Evolutionary conservation across 1,284 basidiomycete genomes (phyloP).

Genomic region (Farysia itapuensis): DNA sequence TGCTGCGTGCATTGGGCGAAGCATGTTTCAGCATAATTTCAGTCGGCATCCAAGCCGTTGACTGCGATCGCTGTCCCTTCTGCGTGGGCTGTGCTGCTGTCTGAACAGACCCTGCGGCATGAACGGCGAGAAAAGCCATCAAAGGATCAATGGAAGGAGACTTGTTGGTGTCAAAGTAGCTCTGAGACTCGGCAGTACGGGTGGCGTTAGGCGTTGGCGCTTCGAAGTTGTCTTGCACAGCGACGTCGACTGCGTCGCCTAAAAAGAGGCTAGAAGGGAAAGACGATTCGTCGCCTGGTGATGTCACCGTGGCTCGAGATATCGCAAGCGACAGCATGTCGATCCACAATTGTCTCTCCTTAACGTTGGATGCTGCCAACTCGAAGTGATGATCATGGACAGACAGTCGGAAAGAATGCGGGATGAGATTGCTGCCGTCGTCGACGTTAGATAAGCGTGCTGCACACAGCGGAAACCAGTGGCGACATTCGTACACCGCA

Average conservation of each 20-base stretch:
- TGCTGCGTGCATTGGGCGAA: slow-evolving; percentile 44
- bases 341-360: slow-evolving; percentile 52
- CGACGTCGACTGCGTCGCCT: slow-evolving; percentile 16
- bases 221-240: slow-evolving; percentile 16
- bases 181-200: slow-evolving; percentile 18
- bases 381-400: slow-evolving; percentile 56
- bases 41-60: slow-evolving; percentile 34
- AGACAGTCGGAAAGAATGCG: slow-evolving; percentile 49
- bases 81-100: slow-evolving; percentile 9
- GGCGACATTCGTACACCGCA: slow-evolving; percentile 46
- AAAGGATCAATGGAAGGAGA: slow-evolving; percentile 17
- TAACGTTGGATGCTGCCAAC: slow-evolving; percentile 47
- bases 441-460: slow-evolving; percentile 35
- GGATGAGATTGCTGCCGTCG: slow-evolving; percentile 40
- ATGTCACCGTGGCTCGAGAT: slow-evolving; percentile 24
- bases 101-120: slow-evolving; percentile 30
- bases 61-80: slow-evolving; percentile 18
- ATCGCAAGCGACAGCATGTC: slow-evolving; percentile 43
- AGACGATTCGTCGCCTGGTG: slow-evolving; percentile 28
- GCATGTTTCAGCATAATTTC: slow-evolving; percentile 50
- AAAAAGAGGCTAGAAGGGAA: slow-evolving; percentile 49
- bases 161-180: slow-evolving; percentile 17
- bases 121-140: slow-evolving; percentile 39
- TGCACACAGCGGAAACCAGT: slow-evolving; percentile 56
- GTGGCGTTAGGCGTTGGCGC: slow-evolving; percentile 32